Evolutionary conservation across 164 flowering plant genomes (phyloP), one percentile per base, ranked within the genome.

Genomic region (Piper longum): DNA sequence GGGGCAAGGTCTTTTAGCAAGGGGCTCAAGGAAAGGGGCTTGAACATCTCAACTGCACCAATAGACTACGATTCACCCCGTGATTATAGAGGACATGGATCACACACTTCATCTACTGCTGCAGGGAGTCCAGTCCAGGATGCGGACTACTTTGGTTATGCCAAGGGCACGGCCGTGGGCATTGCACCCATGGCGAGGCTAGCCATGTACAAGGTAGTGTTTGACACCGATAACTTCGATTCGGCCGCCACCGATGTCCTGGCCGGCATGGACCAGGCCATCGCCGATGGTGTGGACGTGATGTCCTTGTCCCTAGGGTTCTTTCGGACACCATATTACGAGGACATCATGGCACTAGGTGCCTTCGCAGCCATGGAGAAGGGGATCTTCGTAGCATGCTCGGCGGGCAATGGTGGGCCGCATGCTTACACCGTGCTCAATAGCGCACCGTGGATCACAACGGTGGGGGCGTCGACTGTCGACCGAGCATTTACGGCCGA

Each of bases 111-210:
- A 3, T 75, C 84, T 1, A 80, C 67, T 0, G 83, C 83, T 0
- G 84, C 86, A 4, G 86, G 84, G 0, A 72, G 54, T 64, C 62
- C 26, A n/a, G 79, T 70, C 12, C 16, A 36, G 4, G 71, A 66
- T 3, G 86, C 76, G 0, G 69, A 73, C 9, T 73, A 70, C 57
- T 80, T 80, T 45, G 82, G 83, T 3, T 80, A 66, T 41, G 69
- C 69, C 19, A 54, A 54, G 14, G 69, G 69, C 48, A 60, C 52
- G 12, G 71, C 67, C 4, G 48, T 43, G 13, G 71, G 71, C 26
- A 13, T 64, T n/a, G 71, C 59, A 43, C 62, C 61, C 11, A 45
- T 16, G 54, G 68, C 64, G 3, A n/a, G 64, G 5, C 19, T 54
- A 4, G 67, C 71, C 57, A 54, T 43, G 43, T 70, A 71, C 67